Conservation (phyloP, 108 stramenopile species). For the Epithemia pelagica region DNA sequence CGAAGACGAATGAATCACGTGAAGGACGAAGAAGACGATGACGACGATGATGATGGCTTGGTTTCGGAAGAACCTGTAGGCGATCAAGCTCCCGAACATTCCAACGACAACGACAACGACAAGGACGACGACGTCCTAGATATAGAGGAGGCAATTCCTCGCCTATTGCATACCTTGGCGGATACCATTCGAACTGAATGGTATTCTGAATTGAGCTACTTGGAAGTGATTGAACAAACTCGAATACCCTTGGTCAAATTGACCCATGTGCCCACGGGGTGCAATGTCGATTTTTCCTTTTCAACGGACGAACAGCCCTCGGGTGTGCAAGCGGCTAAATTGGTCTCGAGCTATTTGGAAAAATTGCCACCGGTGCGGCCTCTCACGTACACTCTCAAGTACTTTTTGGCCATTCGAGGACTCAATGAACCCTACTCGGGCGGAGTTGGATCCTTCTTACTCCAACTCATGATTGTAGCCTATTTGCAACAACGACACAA, state of each 20-base stretch:
- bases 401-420: constrained; percentile 83
- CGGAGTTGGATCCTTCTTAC: constrained; percentile 87
- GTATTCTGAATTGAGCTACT: constrained; percentile 57
- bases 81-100: neutral
- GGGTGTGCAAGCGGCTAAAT: constrained; percentile 65
- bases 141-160: neutral
- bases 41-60: no score
- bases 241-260: constrained; percentile 94
- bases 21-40: neutral
- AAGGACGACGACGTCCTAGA: constrained; percentile 5
- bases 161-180: constrained; percentile 49
- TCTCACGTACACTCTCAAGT: constrained; percentile 89
- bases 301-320: constrained; percentile 62
- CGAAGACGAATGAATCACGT: neutral
- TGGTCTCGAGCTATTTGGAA: constrained; percentile 72
- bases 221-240: constrained; percentile 86
- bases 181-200: constrained; percentile 50
- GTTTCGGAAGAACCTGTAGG: neutral
- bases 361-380: constrained; percentile 85
- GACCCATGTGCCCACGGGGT: constrained; percentile 63
- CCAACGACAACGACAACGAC: constrained; percentile 5
- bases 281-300: constrained; percentile 85
- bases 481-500: constrained; percentile 75
- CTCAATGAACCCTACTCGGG: constrained; percentile 93
- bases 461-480: constrained; percentile 85